These are phyloP conservation scores for Alliaria petiolata DNA, from an alignment of 345 rosid species.

Conservation along the genomic window DNA sequence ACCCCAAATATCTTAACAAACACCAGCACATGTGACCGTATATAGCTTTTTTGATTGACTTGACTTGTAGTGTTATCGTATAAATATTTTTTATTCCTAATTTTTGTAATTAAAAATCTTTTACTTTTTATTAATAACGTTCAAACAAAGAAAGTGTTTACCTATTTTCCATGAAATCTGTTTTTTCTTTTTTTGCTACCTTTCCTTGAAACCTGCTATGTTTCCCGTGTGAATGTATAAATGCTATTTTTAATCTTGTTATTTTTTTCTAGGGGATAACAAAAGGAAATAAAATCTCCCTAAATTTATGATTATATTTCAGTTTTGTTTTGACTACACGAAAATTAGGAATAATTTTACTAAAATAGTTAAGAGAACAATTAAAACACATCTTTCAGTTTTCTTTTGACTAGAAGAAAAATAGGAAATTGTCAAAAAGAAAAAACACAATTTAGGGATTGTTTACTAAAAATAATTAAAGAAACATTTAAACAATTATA, in stretches of 20 bases:
- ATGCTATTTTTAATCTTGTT: not conserved
- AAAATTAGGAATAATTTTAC: constrained; percentile 12
- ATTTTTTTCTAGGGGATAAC: not conserved
- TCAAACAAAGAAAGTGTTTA: not conserved
- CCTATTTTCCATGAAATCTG: not conserved
- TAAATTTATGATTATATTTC: not conserved
- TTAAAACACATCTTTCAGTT: not conserved
- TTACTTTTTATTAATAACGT: not conserved
- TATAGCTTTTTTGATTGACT: constrained; percentile 9
- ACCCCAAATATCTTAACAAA: constrained; percentile 21
- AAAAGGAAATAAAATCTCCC: constrained; percentile 20
- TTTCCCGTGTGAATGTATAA: not conserved
- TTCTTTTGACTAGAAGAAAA: not conserved
- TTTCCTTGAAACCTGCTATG: constrained; percentile 3
- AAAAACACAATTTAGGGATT: not conserved
- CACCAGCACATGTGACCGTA: constrained; percentile 28
- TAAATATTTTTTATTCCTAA: not conserved
- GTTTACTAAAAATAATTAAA: not conserved
- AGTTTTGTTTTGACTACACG: constrained; percentile 4
- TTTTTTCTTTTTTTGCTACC: not conserved
- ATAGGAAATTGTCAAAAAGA: not conserved
- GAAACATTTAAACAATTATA: not conserved
- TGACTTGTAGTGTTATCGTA: constrained; percentile 13
- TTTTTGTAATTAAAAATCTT: not conserved
- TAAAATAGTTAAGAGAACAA: not conserved